These are phyloP conservation scores for Ustilago hordei DNA, from an alignment of 1,284 basidiomycete genomes.

Conservation along the genomic window DNA sequence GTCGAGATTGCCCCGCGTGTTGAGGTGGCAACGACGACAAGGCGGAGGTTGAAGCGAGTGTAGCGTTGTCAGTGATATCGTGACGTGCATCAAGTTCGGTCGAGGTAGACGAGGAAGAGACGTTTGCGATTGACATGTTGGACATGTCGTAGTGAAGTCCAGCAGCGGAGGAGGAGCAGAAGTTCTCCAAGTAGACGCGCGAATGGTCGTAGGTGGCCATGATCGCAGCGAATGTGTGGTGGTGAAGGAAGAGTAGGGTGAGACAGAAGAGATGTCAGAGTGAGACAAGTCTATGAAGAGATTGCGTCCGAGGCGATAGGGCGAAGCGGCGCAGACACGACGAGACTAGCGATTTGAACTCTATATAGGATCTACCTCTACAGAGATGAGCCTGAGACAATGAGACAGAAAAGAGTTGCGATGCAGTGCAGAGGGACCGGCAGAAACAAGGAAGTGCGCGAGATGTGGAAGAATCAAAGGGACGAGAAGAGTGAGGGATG, in stretches of 20 bases:
- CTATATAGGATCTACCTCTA: constrained; percentile 18
- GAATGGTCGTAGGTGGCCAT: constrained; percentile 24
- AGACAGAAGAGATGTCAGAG: constrained; percentile 18
- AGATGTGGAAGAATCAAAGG: neutral
- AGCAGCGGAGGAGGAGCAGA: constrained; percentile 17
- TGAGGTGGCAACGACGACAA: constrained; percentile 6
- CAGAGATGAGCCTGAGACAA: neutral
- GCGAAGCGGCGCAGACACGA: constrained; percentile 8
- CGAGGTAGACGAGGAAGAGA: constrained; percentile 15
- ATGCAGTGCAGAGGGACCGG: neutral
- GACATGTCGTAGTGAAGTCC: constrained; percentile 29
- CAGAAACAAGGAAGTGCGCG: constrained; percentile 1
- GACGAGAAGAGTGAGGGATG: neutral
- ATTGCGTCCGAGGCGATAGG: neutral
- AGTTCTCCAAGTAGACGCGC: constrained; percentile 26
- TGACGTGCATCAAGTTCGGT: constrained; percentile 1
- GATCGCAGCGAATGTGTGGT: neutral
- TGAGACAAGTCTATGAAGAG: neutral
- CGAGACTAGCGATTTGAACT: constrained; percentile 10
- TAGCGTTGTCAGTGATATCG: constrained; percentile 5
- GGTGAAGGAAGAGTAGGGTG: neutral
- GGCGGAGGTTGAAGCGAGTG: constrained; percentile 11
- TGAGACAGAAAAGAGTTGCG: neutral
- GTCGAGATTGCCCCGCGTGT: constrained; percentile 4
- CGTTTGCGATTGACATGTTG: constrained; percentile 37